Evolutionary conservation across 1,284 basidiomycete genomes (phyloP), one percentile per base, ranked within the genome.

Genomic region (Porogramme epimiltina): DNA sequence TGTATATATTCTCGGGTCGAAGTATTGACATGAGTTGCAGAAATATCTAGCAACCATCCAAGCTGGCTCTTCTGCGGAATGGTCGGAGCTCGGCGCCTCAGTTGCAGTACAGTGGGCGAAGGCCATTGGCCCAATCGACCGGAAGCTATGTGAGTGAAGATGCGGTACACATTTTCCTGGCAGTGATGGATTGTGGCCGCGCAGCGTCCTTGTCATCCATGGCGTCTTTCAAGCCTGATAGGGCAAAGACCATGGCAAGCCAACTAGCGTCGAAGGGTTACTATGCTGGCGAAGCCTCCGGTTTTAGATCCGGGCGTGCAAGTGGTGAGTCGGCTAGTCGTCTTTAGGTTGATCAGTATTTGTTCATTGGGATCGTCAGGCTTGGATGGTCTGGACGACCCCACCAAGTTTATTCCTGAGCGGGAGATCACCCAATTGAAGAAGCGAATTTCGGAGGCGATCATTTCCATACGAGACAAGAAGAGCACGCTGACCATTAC

Each of bases 11-110:
- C 2, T 15, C n/a, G 19, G 3, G 19, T 3, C 4, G 18, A 10
- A 34, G 9, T 11, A 13, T 4, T 16, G 10, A n/a, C n/a, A 33
- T 25, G 15, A 18, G 22, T 19, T 33, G 42, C 62, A 95, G 91
- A 89, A 88, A 80, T 95, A 95, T 67, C 79, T 95, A 18, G 80
- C 87, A 47, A 75, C 87, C 33, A 86, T 86, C 60, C 85, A 89
- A 58, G 82, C 85, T 0, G 73, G 81, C 11, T 77, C 85, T 10
- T 77, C 84, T 20, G 74, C 84, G 4, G 89, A 91, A 54, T 79
- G 85, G 23, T 84, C 91, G 4, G 95, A 97, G 70, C 79, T 98
- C 52, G 95, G 95, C 2, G 91, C 94, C 16, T 91, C 93, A 16
- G 72, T 96, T 36, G 95, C 95, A 4, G 79, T 95, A 61, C 85